Base-by-base conservation (phyloP, 2,329 filamentous ascomycete genomes). In the Exutisphaerella laricina region DNA sequence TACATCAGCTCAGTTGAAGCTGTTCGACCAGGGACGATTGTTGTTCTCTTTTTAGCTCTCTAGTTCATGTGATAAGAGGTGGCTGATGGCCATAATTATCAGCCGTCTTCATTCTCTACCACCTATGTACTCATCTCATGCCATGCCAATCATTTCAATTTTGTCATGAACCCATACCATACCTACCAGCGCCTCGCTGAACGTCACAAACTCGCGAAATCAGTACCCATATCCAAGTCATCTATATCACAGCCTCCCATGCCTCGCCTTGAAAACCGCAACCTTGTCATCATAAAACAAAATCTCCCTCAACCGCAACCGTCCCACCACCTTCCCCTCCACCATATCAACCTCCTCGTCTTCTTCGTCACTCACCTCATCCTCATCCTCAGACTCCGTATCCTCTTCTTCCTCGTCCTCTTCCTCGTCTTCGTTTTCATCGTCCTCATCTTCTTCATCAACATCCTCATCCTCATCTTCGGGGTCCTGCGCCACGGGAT, bases 231-330 rank as follows among this genome's bases (percentile, higher is more conserved):
- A n/a, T n/a, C n/a, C n/a, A n/a, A n/a, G n/a, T n/a, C n/a, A n/a
- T n/a, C n/a, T n/a, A n/a, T n/a, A n/a, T n/a, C n/a, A 68, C 38
- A 68, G 49, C 50, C 57, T 58, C 40, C 76, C 80, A 64, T 86
- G 81, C 47, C 85, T 75, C 22, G 84, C 83, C 62, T 83, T 85
- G 67, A 90, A 90, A 45, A 90, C 82, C 20, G 83, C 80, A 40
- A 88, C 79, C 64, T 87, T 86, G 61, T 90, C 85, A 61, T 90
- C 86, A 57, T 88, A 89, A 64, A 88, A 90, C 49, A 89, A 65
- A 50, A 92, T 90, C 69, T 90, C 85, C 48, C 84, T 72, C 52
- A 90, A 68, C 41, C 79, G 74, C 46, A 89, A 72, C 55, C 74
- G 68, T 8, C 56, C 57, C 23, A 47, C 51, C 36, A 20, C 20